phyloP scores from a whole-genome alignment of 805 yeast genomes.

The Wickerhamiella siamensis region DNA sequence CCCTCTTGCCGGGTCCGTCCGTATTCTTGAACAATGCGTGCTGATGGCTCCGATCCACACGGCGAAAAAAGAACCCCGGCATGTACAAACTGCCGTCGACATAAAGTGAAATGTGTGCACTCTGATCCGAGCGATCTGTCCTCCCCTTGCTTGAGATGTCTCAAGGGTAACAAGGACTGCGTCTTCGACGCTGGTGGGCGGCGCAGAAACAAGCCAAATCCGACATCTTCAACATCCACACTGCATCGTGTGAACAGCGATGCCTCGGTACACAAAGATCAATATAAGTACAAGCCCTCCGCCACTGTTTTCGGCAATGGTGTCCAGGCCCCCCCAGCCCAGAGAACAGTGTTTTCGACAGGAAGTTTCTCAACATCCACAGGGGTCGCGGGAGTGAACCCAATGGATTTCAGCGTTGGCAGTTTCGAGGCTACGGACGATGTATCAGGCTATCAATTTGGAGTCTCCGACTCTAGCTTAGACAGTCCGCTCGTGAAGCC shows the following conservation, averaged over 20 bases:
- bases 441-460: neutral
- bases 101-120: constrained; percentile 77
- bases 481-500: neutral
- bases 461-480: neutral
- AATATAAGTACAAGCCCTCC: neutral
- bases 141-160: constrained; percentile 63
- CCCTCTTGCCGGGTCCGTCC: too few species aligned
- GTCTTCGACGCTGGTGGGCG: constrained; percentile 21
- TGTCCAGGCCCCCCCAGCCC: too few species aligned
- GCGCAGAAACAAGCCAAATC: neutral
- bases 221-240: neutral
- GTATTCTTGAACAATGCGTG: neutral
- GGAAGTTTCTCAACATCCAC: too few species aligned
- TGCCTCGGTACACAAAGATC: neutral
- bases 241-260: neutral
- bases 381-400: too few species aligned
- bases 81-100: constrained; percentile 46
- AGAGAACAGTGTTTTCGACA: too few species aligned
- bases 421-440: neutral
- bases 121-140: constrained; percentile 40
- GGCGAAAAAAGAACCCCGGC: constrained; percentile 15
- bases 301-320: too few species aligned
- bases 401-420: neutral
- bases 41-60: neutral
- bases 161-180: constrained; percentile 48